Evolutionary conservation across 345 rosid genomes (phyloP), one percentile per base, ranked within the genome.

Genomic region (Brassica rapa): DNA sequence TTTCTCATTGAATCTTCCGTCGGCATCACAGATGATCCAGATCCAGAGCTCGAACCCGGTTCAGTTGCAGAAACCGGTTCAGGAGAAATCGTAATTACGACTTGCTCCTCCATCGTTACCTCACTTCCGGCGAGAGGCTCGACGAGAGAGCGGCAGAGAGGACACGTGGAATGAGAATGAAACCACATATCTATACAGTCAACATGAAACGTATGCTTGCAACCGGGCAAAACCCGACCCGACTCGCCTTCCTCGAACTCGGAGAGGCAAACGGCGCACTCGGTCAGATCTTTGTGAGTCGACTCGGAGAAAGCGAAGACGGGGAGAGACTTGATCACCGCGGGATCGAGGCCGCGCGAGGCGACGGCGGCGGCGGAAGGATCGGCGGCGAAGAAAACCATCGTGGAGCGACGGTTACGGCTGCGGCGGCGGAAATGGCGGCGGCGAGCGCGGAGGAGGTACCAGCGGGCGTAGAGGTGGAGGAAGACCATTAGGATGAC

Each of bases 181-280:
- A 96, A 91, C 98, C 99, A 96, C 99, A 93, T 93, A 75, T 96
- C 98, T 6, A 93, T 91, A 24, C 98, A 96, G 1, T 85, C 97
- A 16, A 84, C 80, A 46, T 96, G 99, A 71, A 96, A 96, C 27
- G 87, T 84, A 32, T 96, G 99, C 8, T 86, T 88, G 61, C 99
- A 96, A 8, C 86, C 88, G 30, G 98, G 97, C 64, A 96, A 78
- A 21, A 82, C 68, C 85, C 96, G 93, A 68, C 96, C 98, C 86
- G 81, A 75, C 16, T 96, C 98, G 23, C 74, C 72, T 35, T 90
- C 96, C 7, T 93, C 95, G 59, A 96, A 91, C 19, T 94, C 95
- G 0, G 90, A 90, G n/a, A 94, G 25, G 70, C 98, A 94, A 21
- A 94, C 95, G 56, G 96, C 90, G 79, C 98, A 91, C 75, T 89